Base-by-base conservation (phyloP, 495 filamentous ascomycete genomes). In the Pyronema domesticum region DNA sequence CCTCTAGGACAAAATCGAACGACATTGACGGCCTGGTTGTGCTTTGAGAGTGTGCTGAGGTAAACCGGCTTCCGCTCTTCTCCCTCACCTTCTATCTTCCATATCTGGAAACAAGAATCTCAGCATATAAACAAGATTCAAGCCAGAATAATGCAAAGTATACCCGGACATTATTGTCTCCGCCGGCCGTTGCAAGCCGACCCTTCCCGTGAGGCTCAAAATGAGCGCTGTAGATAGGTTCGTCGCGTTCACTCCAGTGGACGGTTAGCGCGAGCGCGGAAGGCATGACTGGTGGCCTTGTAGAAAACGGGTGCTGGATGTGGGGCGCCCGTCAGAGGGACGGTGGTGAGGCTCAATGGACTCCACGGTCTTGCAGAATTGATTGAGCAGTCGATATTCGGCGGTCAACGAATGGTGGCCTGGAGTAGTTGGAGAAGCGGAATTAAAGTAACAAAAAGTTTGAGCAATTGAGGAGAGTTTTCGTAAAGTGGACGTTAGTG, bases 21-120 rank as follows among this genome's bases (percentile, higher is more conserved):
- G 42, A 95, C 91, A 76, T 99, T 99, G 59, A 99, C 93, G 33
- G 91, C 86, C 69, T 96, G 93, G 18, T 86, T 89, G 68, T 99
- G 91, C 68, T 93, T 95, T 30, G 81, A 70, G 55, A 96, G 73
- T 0, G 89, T 96, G 43, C 86, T 87, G 51, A 99, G 69, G 65
- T 96, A 99, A 23, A 85, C 80, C 36, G 93, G 85, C 56, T 79
- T 91, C 37, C 88, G 74, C 56, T 87, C 83, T 43, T 95, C 89
- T n/a, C 85, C 88, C 55, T 81, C 80, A 18, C 76, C 70, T 52
- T 95, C 85, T 50, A 99, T 72, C 68, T 80, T 86, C 91, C 91
- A 99, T 56, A 96, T 69, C 84, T 93, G 67, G 61, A 55, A 33
- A 58, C 57, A 50, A 46, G 30, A 33, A 23, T 14, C 33, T 46